Evolutionary conservation across 31 red algal species (phyloP).

Genomic region (Odonthalia washingtoniensis): DNA sequence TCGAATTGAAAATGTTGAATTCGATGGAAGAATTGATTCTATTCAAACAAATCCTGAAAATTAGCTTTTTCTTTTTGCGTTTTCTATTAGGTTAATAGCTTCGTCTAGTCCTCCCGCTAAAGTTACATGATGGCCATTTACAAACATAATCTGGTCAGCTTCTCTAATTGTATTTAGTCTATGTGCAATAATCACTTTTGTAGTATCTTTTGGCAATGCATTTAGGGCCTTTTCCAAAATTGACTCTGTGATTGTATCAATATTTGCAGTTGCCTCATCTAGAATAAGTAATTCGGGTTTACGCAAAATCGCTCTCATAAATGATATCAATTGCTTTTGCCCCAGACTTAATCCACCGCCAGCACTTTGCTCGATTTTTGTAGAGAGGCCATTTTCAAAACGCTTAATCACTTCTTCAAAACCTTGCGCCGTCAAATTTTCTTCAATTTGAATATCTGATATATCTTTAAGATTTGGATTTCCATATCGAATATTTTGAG

Average conservation of each 20-base stretch:
- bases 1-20: too few relatives aligned
- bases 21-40: too few relatives aligned
- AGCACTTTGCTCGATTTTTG: too few relatives aligned
- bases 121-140: slow-evolving; percentile 21
- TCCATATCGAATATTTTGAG: slow-evolving; percentile 64
- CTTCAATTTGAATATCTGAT: too few relatives aligned
- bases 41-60: too few relatives aligned
- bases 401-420: too few relatives aligned
- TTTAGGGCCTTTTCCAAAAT: slow-evolving; percentile 56
- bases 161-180: slow-evolving; percentile 68
- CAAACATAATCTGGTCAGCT: slow-evolving; percentile 58
- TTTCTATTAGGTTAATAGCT: too few relatives aligned
- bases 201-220: slow-evolving; percentile 43
- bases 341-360: slow-evolving; percentile 58
- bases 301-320: slow-evolving; percentile 68
- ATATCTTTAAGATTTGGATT: slow-evolving; percentile 14
- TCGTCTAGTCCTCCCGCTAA: too few relatives aligned
- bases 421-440: too few relatives aligned
- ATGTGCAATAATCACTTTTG: slow-evolving; percentile 74
- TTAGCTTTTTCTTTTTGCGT: too few relatives aligned
- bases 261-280: slow-evolving; percentile 76
- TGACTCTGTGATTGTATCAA: slow-evolving; percentile 72
- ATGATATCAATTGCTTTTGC: slow-evolving; percentile 74
- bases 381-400: too few relatives aligned
- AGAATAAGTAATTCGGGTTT: slow-evolving; percentile 64